A percentile compares a stretch with the other conserved stretches of the same genome.
Conservation (phyloP, 176 grass and related monocot species). For the Oryza coarctata region DNA sequence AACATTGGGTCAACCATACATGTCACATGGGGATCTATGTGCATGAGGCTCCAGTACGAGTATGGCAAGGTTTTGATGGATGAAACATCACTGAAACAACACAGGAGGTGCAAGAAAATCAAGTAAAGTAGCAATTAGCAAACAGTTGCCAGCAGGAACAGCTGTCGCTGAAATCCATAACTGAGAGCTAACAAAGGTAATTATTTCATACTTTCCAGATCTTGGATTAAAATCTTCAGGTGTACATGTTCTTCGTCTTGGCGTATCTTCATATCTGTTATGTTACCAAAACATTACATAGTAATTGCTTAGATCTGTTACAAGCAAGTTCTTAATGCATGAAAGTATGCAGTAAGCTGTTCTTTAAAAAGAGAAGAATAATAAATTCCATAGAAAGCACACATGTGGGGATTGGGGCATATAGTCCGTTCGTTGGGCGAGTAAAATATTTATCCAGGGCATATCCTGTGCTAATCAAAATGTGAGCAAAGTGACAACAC, state of each 20-base stretch:
- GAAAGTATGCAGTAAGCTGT: background rate
- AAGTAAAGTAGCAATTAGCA: background rate
- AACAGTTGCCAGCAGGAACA: background rate
- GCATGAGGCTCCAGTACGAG: background rate
- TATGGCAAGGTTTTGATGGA: constrained; percentile 4
- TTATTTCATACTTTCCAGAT: constrained; percentile 68
- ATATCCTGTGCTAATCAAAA: background rate
- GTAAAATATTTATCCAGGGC: constrained; percentile 1
- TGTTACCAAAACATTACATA: constrained; percentile 20
- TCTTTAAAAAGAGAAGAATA: background rate
- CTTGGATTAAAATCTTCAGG: constrained; percentile 75
- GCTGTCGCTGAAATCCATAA: background rate
- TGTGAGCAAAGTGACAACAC: background rate
- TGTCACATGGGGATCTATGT: background rate
- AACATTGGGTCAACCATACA: background rate
- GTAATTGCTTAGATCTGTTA: background rate
- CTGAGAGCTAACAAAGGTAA: background rate
- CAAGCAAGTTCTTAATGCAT: background rate
- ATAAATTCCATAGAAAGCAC: background rate
- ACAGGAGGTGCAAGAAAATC: background rate
- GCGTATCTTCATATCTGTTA: constrained; percentile 68
- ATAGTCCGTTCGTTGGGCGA: background rate
- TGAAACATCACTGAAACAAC: background rate
- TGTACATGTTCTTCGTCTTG: constrained; percentile 80
- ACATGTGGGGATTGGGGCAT: background rate